Percentiles rank a stretch among this genome's conserved stretches.
Conservation (phyloP, 331 rosid genomes). For the Phaseolus coccineus region DNA sequence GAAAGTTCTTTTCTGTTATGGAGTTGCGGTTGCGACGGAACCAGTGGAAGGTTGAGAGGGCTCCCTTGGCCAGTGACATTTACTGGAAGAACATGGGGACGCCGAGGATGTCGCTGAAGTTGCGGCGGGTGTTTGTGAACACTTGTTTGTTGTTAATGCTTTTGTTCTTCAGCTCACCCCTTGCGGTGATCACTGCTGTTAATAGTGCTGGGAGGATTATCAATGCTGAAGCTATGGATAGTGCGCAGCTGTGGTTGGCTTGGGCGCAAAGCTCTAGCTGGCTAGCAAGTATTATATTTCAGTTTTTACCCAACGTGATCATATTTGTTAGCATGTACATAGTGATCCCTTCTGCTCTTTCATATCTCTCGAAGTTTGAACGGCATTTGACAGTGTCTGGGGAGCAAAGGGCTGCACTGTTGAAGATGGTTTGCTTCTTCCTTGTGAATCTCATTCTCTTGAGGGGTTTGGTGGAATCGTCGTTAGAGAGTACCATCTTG, state of each 20-base stretch:
- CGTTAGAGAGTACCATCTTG: conserved; percentile 81
- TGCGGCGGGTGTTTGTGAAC: conserved; percentile 81
- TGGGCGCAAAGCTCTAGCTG: conserved; percentile 96
- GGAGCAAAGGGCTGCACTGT: conserved; percentile 90
- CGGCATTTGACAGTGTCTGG: conserved; percentile 95
- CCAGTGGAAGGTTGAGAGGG: conserved; percentile 99
- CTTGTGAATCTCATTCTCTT: conserved; percentile 94
- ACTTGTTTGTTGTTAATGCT: conserved; percentile 82
- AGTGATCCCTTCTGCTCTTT: conserved; percentile 86
- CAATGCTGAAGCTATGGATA: conserved; percentile 95
- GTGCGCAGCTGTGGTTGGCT: conserved; percentile 85
- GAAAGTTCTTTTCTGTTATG: conserved; percentile 83
- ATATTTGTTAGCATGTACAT: conserved; percentile 94
- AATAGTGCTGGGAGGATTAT: conserved; percentile 87
- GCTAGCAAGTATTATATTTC: conserved; percentile 90
- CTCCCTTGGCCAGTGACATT: conserved; percentile 94
- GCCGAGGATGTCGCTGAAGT: conserved; percentile 63
- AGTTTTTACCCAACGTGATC: conserved; percentile 91
- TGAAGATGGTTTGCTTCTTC: conserved; percentile 98
- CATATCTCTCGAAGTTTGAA: conserved; percentile 91
- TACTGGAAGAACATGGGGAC: conserved; percentile 98
- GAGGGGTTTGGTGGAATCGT: conserved; percentile 91
- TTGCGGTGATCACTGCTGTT: conserved; percentile 84
- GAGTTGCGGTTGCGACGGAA: conserved; percentile 87
- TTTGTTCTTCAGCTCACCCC: conserved; percentile 94